A percentile compares a stretch with the other conserved stretches of the same genome.
Evolutionary conservation across 352 stramenopile species (phyloP).

Genomic region (Pythium graminicola): DNA sequence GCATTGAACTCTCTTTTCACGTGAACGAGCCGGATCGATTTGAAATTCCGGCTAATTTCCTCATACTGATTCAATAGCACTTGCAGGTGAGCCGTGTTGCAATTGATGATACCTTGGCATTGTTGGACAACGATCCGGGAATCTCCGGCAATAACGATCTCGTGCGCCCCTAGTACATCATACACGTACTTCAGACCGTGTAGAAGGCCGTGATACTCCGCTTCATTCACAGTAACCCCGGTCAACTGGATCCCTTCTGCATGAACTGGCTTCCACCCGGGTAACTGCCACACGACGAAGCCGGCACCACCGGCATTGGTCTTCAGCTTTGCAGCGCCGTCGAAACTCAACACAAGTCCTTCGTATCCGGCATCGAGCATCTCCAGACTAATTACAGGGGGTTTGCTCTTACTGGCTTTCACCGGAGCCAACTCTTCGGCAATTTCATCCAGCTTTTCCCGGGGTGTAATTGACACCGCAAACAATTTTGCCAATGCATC

Average conservation of each 20-base stretch:
- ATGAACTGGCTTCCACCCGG: slow-evolving; percentile 4
- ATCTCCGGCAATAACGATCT: neutral
- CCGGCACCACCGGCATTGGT: slow-evolving; percentile 7
- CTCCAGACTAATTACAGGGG: slow-evolving; percentile 1
- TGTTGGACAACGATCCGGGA: slow-evolving; percentile 13
- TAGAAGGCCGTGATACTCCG: slow-evolving; percentile 16
- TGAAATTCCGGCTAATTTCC: neutral
- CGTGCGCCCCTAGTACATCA: neutral
- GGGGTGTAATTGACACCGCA: slow-evolving; percentile 8
- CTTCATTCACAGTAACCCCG: slow-evolving; percentile 15
- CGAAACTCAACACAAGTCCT: slow-evolving; percentile 14
- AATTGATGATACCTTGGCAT: slow-evolving; percentile 7
- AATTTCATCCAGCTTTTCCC: slow-evolving; percentile 12
- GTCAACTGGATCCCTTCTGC: neutral
- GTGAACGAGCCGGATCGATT: slow-evolving; percentile 6
- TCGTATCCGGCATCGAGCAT: slow-evolving; percentile 13
- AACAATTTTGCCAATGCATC: slow-evolving; percentile 8
- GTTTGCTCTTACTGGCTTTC: neutral
- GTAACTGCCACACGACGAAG: slow-evolving; percentile 14
- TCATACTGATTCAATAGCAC: slow-evolving; percentile 7
- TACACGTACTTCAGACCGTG: neutral
- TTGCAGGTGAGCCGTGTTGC: slow-evolving; percentile 15
- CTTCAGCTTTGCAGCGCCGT: slow-evolving; percentile 20
- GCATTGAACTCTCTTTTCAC: slow-evolving; percentile 5
- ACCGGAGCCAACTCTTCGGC: slow-evolving; percentile 1